Evolutionary conservation across 1,139 yeast species (phyloP).

Genomic region (Lodderomyces pseudojiufengensis): DNA sequence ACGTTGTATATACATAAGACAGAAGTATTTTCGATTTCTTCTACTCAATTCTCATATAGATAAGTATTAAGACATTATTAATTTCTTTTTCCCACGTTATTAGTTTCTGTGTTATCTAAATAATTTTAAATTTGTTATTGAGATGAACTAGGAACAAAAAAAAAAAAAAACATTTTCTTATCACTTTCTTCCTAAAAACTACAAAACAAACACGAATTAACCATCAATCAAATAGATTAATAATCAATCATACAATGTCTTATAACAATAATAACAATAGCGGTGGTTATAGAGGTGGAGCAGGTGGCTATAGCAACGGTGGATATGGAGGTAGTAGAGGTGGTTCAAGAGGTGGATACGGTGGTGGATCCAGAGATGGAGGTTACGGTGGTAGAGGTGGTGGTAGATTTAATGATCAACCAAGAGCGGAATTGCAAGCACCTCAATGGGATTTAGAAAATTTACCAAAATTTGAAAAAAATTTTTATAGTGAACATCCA

Average conservation of each 20-base stretch:
- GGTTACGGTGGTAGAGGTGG: slow-evolving; percentile 26
- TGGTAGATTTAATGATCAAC: slow-evolving; percentile 37
- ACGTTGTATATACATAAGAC: no score
- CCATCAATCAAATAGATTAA: not conserved
- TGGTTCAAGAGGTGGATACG: slow-evolving; percentile 28
- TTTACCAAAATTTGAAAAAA: slow-evolving; percentile 90
- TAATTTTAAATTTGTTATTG: no score
- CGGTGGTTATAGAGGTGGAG: slow-evolving; percentile 19
- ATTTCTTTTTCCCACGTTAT: no score
- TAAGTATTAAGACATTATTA: no score
- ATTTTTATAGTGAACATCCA: slow-evolving; percentile 86
- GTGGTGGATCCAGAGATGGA: slow-evolving; percentile 23
- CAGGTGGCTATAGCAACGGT: slow-evolving; percentile 12
- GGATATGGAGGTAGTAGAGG: slow-evolving; percentile 14
- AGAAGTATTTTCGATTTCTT: no score
- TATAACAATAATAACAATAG: slow-evolving; percentile 12
- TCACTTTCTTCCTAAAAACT: no score
- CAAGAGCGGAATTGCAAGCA: slow-evolving; percentile 42
- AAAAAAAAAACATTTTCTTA: no score
- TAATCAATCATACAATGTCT: slow-evolving; percentile 14
- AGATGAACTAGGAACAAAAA: no score
- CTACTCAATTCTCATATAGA: no score
- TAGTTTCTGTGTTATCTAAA: no score
- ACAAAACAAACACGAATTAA: no score
- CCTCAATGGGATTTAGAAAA: slow-evolving; percentile 79